Evolutionary conservation across 2,329 filamentous ascomycete genomes (phyloP), one percentile per base, ranked within the genome.

Genomic region (Clonostachys chloroleuca): DNA sequence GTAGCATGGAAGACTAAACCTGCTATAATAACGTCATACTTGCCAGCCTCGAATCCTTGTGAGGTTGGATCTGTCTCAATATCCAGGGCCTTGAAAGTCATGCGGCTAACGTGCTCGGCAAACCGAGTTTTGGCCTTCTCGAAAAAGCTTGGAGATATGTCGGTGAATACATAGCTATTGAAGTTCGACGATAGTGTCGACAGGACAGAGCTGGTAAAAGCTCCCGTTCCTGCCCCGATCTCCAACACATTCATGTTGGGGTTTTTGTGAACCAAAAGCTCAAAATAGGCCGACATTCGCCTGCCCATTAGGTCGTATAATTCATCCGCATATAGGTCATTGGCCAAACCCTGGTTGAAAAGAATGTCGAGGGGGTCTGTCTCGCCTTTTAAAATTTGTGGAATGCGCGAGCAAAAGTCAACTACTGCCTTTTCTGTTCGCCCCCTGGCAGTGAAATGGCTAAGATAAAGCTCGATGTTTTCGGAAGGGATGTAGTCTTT

Each of bases 181-280:
- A 47, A 39, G 59, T 52, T 6, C 24, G 24, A 24, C 4, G 54
- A 55, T 17, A 74, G 51, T 8, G 52, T 47, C 5, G 58, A 49
- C 6, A 75, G 50, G 4, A 74, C 54, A 2, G 45, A 43, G 12
- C 59, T 49, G 0, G 73, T 72, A 1, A 67, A 59, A 10, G 60
- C 62, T 4, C 68, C 72, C 2, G 68, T 73, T 3, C 73, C 72
- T 7, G 64, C 71, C 37, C 72, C 70, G 13, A 71, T 56, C 45
- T 61, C 57, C 5, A 75, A 47, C 18, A 74, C 59, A 20, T 39
- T 12, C 13, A 14, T 7, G 33, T 34, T 18, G 3, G 46, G 46
- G 35, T 47, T 30, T 39, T 37, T 40, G 20, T 45, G 44, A 12
- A 16, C 33, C n/a, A 45, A 16, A 40, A 6, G 35, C 14, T 44